phyloP scores from a whole-genome alignment of 176 grass and related monocot genomes.

The Tillandsia fasciculata region DNA sequence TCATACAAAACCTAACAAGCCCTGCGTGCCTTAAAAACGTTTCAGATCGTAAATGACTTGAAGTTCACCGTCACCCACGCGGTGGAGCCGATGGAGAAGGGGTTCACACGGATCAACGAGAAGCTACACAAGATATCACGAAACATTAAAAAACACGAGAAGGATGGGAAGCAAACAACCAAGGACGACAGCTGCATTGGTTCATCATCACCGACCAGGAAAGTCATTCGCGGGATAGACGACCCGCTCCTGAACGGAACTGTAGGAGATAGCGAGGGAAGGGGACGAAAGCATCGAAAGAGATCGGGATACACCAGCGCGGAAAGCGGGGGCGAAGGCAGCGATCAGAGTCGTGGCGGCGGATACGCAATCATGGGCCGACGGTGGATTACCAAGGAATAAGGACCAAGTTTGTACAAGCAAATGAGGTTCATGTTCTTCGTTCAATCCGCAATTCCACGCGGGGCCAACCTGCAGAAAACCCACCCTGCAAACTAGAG shows the following conservation, averaged over 20 bases:
- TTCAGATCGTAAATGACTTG: slow-evolving; percentile 89
- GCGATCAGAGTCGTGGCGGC: slow-evolving; percentile 36
- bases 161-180: slow-evolving; percentile 31
- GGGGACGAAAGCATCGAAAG: slow-evolving; percentile 38
- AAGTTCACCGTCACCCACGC: slow-evolving; percentile 90
- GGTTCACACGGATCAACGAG: slow-evolving; percentile 44
- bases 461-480: not conserved
- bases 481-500: no score
- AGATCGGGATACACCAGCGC: slow-evolving; percentile 33
- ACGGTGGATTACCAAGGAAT: slow-evolving; percentile 57
- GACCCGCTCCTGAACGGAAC: slow-evolving; percentile 76
- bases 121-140: slow-evolving; percentile 76
- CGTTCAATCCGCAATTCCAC: not conserved
- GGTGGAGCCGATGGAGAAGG: slow-evolving; percentile 61
- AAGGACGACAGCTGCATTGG: slow-evolving; percentile 72
- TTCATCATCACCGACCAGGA: slow-evolving; percentile 34
- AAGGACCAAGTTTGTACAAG: not conserved
- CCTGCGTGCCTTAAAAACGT: not conserved
- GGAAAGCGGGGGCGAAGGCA: slow-evolving; percentile 58
- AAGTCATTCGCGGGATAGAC: slow-evolving; percentile 67
- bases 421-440: not conserved
- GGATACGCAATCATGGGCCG: slow-evolving; percentile 50
- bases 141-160: slow-evolving; percentile 78
- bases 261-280: slow-evolving; percentile 46
- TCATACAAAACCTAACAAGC: not conserved